Evolutionary conservation across 2,329 filamentous ascomycete genomes (phyloP), one percentile per base, ranked within the genome.

Genomic region (Paecilomyces sp.): DNA sequence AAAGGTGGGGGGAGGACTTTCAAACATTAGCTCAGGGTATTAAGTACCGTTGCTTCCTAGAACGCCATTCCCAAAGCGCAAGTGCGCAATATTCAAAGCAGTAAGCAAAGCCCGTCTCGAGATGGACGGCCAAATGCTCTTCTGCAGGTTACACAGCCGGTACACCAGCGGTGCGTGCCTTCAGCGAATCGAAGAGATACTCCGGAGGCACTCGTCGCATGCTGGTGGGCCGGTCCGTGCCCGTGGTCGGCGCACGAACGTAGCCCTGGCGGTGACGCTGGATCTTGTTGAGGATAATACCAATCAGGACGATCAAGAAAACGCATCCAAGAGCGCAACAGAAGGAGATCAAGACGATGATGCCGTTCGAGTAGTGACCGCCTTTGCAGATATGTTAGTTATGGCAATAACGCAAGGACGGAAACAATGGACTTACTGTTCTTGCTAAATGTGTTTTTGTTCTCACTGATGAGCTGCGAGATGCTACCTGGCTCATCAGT

Each of bases 401-500:
- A 51, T 28, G 47, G 34, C 7, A 6, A n/a, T 13, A 9, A 60
- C 34, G 41, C 50, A 34, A 22, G 34, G 24, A 36, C 18, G 54
- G 34, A 53, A 55, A 58, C 22, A 22, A 62, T 34, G 56, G 22
- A 81, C 85, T 79, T 81, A 90, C 88, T 74, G 66, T 78, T 75
- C 60, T 81, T 78, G 28, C 79, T 82, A 77, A 96, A 94, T 70
- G 90, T 90, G 70, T 89, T 86, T 63, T 88, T 80, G 55, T 90
- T 88, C 76, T 95, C 87, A 11, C 92, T 89, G 73, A 99, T 96
- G 62, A 97, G 82, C 65, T 85, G 86, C 34, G 89, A 87, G 68
- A 99, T 84, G 67, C 86, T 92, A 55, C 92, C 91, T 11, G 85
- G 79, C 12, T 81, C 80, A 60, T 86, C 86, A 67, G 86, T 81